Evolutionary conservation across 345 rosid species (phyloP).

Genomic region (Hevea brasiliensis): DNA sequence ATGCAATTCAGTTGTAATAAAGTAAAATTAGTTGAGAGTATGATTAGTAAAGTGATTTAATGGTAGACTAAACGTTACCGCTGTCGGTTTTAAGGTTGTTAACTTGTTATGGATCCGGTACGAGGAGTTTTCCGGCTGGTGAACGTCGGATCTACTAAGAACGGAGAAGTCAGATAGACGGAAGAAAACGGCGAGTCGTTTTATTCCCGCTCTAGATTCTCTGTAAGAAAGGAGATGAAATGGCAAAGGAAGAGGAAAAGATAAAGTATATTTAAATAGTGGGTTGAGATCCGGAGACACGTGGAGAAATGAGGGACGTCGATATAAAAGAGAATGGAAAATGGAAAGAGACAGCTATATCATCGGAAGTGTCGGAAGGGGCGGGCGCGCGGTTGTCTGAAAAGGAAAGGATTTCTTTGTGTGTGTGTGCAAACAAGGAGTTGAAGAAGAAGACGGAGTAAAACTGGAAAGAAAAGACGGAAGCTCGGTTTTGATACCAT

Average conservation of each 20-base stretch:
- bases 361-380: constrained; percentile 21
- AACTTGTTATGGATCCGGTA: constrained; percentile 40
- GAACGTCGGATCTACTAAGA: constrained; percentile 7
- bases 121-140: no score
- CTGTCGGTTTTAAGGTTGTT: neutral
- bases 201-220: constrained; percentile 6
- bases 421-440: neutral
- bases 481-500: constrained; percentile 6
- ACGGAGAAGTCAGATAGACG: neutral
- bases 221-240: neutral
- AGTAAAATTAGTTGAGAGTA: neutral
- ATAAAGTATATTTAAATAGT: constrained; percentile 8
- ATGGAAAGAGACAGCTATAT: constrained; percentile 19
- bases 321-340: constrained; percentile 14
- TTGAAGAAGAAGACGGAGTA: neutral
- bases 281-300: constrained; percentile 16
- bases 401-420: neutral
- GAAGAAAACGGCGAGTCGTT: neutral
- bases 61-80: constrained; percentile 17
- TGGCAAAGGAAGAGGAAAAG: neutral
- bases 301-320: constrained; percentile 19
- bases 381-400: constrained; percentile 22
- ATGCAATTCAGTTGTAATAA: constrained; percentile 5
- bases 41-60: neutral
- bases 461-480: no score